Conservation (phyloP, 2,329 filamentous ascomycete genomes). For the Rugonectria rugulosa region DNA sequence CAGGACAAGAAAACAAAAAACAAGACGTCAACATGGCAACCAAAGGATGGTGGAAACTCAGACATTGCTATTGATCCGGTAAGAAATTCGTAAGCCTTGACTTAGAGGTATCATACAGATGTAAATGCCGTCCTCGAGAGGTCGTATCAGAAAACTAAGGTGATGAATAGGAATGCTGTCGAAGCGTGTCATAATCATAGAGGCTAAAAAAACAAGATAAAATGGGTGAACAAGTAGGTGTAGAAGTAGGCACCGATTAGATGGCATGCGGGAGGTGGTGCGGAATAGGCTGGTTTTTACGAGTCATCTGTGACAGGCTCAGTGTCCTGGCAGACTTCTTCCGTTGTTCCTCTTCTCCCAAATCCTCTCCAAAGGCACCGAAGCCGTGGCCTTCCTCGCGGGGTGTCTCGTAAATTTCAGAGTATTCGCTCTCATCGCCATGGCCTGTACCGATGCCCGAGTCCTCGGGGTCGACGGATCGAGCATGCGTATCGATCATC, state of each 20-base stretch:
- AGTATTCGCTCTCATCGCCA: slow-evolving; percentile 52
- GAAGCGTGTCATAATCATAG: slow-evolving; percentile 13
- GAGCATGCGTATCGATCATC: slow-evolving; percentile 25
- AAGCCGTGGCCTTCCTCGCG: slow-evolving; percentile 54
- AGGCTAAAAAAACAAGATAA: background rate
- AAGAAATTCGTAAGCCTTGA: slow-evolving; percentile 4
- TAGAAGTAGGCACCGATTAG: slow-evolving; percentile 19
- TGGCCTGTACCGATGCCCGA: slow-evolving; percentile 46
- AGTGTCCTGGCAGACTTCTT: slow-evolving; percentile 69
- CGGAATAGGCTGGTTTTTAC: slow-evolving; percentile 29
- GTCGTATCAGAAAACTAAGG: background rate
- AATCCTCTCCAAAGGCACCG: slow-evolving; percentile 53
- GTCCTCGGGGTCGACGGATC: slow-evolving; percentile 43
- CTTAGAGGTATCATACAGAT: slow-evolving; percentile 19
- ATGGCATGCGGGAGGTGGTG: slow-evolving; percentile 37
- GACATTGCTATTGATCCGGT: slow-evolving; percentile 2
- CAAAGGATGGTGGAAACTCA: background rate
- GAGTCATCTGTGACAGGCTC: slow-evolving; percentile 68
- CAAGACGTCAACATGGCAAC: background rate
- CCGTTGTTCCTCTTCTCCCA: slow-evolving; percentile 49
- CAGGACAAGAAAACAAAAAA: slow-evolving; percentile 1
- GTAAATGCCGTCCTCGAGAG: background rate
- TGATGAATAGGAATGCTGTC: slow-evolving; percentile 1
- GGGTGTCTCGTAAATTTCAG: slow-evolving; percentile 62
- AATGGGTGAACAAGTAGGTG: background rate